Evolutionary conservation across 306 rosid genomes (phyloP), one percentile per base, ranked within the genome.

Genomic region (Abrus pulchellus): DNA sequence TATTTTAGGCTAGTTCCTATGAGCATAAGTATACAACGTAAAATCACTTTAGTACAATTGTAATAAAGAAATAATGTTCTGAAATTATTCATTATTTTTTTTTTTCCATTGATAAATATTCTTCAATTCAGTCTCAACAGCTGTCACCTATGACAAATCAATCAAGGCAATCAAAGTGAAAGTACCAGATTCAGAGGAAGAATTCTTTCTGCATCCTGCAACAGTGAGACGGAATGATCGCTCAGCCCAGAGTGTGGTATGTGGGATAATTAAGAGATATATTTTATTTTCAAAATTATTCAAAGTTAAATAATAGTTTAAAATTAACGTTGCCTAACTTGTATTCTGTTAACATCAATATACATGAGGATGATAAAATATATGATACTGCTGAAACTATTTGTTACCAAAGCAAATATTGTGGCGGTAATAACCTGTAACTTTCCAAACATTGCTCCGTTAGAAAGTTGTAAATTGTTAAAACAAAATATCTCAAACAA

Each of bases 171-270:
- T 93, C 75, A 88, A 83, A 87, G 98, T 96, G 80, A 96, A 92
- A 87, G 96, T 96, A 72, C 99, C 97, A 5, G 91, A 90, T 84
- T 93, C 97, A 75, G 91, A 91, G 76, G 98, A 93, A 65, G 98
- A 89, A 74, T 93, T 96, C 84, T 87, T 90, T 88, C 85, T 93
- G 84, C 99, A 96, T 84, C 99, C 99, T 80, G 99, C 98, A 9
- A 95, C 93, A 48, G 98, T 93, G 80, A 89, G 99, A 84, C 90
- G 97, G 78, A 95, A 95, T 72, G 99, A 95, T 83, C 97, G 94
- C 63, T 96, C 99, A 66, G 99, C 98, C 64, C 97, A 93, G 77
- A 96, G 99, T 82, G 97, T 96, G 98, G 98, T 95, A 93, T 75
- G 94, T 30, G 27, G 49, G 49, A 59, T 53, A 63, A 69, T 75